Evolutionary conservation across 129 eudicot species (phyloP), one percentile per base, ranked within the genome.

Genomic region (Escallonia herrerae): DNA sequence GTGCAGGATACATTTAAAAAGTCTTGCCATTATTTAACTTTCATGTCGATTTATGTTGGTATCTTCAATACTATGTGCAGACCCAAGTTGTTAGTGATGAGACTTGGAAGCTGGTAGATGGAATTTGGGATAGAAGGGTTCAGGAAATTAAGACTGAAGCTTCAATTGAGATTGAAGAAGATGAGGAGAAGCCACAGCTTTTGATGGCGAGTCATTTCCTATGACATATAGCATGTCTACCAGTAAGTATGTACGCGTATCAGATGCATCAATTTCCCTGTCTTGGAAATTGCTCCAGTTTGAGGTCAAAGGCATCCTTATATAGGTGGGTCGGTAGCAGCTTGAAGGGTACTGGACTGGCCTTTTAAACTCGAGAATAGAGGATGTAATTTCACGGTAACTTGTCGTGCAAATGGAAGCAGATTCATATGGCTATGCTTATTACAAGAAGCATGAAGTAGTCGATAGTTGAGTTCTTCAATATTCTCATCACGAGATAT

Each of bases 1-100:
- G 88, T 68, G 33, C 67, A 43, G 39, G n/a, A 48, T 66, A 49
- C 53, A 22, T 1, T 22, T 22, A 22, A 22, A 22, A 22, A 22
- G 33, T 22, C 33, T 22, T 22, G 33, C 33, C 33, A 22, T 44
- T 63, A 5, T 45, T 12, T 56, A 57, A 47, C 13, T 62, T 48
- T 52, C 49, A 65, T 65, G 45, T 41, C 58, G 11, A 12, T 14
- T 43, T 15, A 54, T 66, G 62, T 51, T 67, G 40, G 41, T 42
- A 41, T 22, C 1, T 61, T 60, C 55, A 14, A 12, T 33, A 8
- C 43, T 64, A n/a, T 37, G 6, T 69, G 74, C 81, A 90, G 94
- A 91, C 97, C 67, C 97, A 91, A 85, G 67, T 87, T 42, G 76
- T 91, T 48, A 91, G 86, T 52, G 97, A 91, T 51, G 90, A 87